Conservation (phyloP, 1,139 yeast genomes). For the Suhomyces coccinellae region DNA sequence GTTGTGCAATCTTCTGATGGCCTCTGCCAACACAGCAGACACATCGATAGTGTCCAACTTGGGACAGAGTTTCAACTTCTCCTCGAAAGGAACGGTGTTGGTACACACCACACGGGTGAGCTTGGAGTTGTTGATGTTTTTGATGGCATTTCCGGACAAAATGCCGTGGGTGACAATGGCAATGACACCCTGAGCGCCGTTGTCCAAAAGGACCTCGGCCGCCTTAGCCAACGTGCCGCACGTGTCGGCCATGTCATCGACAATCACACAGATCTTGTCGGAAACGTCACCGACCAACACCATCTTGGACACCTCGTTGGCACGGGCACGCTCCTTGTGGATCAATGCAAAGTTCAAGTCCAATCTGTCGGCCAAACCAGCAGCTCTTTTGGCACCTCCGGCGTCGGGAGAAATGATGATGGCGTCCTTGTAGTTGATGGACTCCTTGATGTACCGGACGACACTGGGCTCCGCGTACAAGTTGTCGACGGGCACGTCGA, state of each 20-base stretch:
- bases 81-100: conserved; percentile 90
- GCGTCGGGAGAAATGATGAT: conserved; percentile 97
- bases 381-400: conserved; percentile 98
- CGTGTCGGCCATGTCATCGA: conserved; percentile 98
- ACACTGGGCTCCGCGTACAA: conserved; percentile 95
- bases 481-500: conserved; percentile 94
- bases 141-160: conserved; percentile 82
- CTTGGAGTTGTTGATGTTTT: conserved; percentile 75
- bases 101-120: conserved; percentile 86
- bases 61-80: conserved; percentile 67
- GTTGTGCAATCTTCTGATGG: conserved; percentile 91
- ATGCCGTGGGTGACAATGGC: conserved; percentile 98
- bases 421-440: conserved; percentile 60
- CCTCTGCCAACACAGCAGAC: conserved; percentile 90
- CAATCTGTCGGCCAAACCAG: conserved; percentile 87
- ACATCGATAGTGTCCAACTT: conserved; percentile 83
- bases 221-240: conserved; percentile 97
- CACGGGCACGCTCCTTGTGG: conserved; percentile 94
- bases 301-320: conserved; percentile 93
- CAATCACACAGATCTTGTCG: conserved; percentile 82
- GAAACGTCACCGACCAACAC: conserved; percentile 95
- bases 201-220: conserved; percentile 81
- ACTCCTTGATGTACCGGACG: conserved; percentile 80
- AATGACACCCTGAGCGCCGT: conserved; percentile 81
- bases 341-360: conserved; percentile 94